phyloP scores from a whole-genome alignment of 306 rosid genomes.

The Ochetophila trinervis region DNA sequence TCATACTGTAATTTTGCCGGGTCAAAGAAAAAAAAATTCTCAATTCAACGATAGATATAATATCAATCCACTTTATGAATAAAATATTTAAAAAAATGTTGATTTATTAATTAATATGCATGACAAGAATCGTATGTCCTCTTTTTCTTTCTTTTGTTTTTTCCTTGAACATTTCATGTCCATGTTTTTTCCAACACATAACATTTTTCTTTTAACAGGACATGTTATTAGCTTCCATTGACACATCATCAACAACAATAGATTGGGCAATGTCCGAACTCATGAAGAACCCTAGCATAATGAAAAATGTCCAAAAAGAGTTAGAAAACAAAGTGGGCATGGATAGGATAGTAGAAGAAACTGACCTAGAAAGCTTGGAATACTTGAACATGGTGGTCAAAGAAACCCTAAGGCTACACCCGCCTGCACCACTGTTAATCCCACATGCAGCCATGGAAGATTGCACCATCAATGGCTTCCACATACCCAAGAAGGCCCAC shows the following conservation, averaged over 20 bases:
- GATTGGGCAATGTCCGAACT: slow-evolving; percentile 21
- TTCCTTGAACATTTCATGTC: too few species aligned
- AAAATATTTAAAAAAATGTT: too few species aligned
- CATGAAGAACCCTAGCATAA: slow-evolving; percentile 12
- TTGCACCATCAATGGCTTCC: slow-evolving; percentile 29
- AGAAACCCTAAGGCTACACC: slow-evolving; percentile 22
- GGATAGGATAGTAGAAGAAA: slow-evolving; percentile 9
- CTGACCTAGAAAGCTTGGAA: slow-evolving; percentile 1
- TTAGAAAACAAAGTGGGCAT: slow-evolving; percentile 5
- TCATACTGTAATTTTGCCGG: too few species aligned
- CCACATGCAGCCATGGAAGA: slow-evolving; percentile 38
- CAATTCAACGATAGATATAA: too few species aligned
- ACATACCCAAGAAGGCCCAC: slow-evolving; percentile 28
- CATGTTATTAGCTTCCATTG: slow-evolving; percentile 16
- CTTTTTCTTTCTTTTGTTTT: too few species aligned
- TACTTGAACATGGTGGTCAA: slow-evolving; percentile 22
- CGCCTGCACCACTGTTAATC: slow-evolving; percentile 15
- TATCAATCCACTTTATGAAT: too few species aligned
- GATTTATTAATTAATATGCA: too few species aligned
- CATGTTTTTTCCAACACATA: too few species aligned
- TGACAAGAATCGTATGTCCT: too few species aligned
- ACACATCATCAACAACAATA: slow-evolving; percentile 8
- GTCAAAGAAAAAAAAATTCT: too few species aligned
- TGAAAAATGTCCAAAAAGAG: slow-evolving; percentile 14
- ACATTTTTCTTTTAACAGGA: neutral